Evolutionary conservation across 768 basidiomycete species (phyloP).

Genomic region (Lactifluus subvellereus): DNA sequence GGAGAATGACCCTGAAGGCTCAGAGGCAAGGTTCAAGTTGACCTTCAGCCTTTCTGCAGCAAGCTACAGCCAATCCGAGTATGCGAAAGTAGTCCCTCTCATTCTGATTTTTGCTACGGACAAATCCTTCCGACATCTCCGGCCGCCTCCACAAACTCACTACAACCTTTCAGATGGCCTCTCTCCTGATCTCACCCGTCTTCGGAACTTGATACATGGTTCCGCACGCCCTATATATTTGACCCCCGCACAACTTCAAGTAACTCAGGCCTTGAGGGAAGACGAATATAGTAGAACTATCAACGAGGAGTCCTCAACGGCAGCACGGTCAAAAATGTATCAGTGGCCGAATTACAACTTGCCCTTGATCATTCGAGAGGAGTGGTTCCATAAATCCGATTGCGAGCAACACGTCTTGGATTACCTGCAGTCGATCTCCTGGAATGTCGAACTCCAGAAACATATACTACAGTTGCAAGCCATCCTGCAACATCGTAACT

Average conservation of each 20-base stretch:
- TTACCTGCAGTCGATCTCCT: not conserved
- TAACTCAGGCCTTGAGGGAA: not conserved
- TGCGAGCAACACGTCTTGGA: not conserved
- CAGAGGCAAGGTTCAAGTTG: not conserved
- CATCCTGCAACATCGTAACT: not conserved
- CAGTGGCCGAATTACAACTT: not conserved
- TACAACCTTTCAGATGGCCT: constrained; percentile 5
- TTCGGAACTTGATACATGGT: too few relatives aligned
- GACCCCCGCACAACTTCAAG: not conserved
- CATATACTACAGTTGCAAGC: constrained; percentile 4
- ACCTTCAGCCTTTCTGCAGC: not conserved
- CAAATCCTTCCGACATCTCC: not conserved
- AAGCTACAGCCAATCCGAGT: constrained; percentile 3
- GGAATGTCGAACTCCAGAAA: not conserved
- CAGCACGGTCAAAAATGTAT: not conserved
- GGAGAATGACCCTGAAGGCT: not conserved
- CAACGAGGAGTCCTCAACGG: not conserved
- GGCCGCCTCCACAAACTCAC: not conserved
- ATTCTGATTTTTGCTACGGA: constrained; percentile 2
- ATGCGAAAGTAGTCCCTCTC: not conserved
- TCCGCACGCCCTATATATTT: not conserved
- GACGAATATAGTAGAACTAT: not conserved
- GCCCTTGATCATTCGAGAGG: not conserved
- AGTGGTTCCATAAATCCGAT: not conserved
- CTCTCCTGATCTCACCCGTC: too few relatives aligned